Conservation (phyloP, 768 basidiomycete species). For the Lentinula detonsa region DNA sequence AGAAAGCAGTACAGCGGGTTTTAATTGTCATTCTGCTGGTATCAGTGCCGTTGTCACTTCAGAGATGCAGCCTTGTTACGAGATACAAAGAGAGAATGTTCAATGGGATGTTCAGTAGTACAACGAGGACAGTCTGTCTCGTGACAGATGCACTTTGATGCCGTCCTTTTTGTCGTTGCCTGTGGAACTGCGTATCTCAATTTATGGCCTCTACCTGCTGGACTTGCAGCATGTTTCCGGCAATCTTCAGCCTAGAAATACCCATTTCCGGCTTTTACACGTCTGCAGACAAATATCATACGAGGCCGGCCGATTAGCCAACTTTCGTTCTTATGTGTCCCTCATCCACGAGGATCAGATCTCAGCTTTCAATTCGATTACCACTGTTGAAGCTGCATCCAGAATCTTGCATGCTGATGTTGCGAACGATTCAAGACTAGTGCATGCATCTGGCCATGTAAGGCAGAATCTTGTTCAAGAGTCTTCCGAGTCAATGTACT, state of each 20-base stretch:
- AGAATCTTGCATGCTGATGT: slow-evolving; percentile 28
- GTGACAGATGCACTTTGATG: neutral
- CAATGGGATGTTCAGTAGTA: neutral
- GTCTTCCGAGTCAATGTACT: slow-evolving; percentile 2
- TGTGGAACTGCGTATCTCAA: slow-evolving; percentile 25
- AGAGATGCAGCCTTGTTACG: neutral
- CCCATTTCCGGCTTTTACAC: slow-evolving; percentile 25
- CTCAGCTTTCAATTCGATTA: slow-evolving; percentile 15
- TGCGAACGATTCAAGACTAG: slow-evolving; percentile 31
- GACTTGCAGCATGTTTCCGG: slow-evolving; percentile 15
- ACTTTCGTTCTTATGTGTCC: slow-evolving; percentile 24
- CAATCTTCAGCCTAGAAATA: slow-evolving; percentile 25
- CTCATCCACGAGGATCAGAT: slow-evolving; percentile 33
- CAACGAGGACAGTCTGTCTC: neutral
- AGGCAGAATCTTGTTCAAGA: neutral
- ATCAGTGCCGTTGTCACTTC: neutral
- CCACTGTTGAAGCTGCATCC: slow-evolving; percentile 14
- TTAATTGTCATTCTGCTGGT: neutral
- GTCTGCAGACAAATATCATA: slow-evolving; percentile 22
- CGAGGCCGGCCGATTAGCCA: slow-evolving; percentile 20
- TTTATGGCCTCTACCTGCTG: slow-evolving; percentile 24
- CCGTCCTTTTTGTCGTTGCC: slow-evolving; percentile 21
- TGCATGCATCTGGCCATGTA: slow-evolving; percentile 16
- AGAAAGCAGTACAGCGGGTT: neutral
- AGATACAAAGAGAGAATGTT: neutral